phyloP scores from a whole-genome alignment of 768 basidiomycete genomes.

The Arthromyces matolae region DNA sequence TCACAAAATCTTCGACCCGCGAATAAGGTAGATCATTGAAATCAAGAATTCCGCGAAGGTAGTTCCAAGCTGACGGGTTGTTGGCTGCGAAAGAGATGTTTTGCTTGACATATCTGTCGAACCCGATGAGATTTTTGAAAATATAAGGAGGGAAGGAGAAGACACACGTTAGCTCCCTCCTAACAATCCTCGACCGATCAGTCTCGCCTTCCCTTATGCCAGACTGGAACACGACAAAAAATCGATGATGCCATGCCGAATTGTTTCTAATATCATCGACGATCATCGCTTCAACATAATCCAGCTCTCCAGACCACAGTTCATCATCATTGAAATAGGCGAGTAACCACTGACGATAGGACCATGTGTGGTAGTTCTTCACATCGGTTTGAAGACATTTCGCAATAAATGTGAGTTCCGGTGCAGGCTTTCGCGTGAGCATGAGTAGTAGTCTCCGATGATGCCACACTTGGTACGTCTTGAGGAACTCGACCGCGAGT shows the following conservation, averaged over 20 bases:
- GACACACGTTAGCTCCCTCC: conserved; percentile 77
- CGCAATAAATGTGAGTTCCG: conserved; percentile 81
- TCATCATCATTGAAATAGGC: conserved; percentile 73
- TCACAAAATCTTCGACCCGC: conserved; percentile 53
- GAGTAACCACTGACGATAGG: conserved; percentile 92
- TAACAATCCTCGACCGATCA: conserved; percentile 54
- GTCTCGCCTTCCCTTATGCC: conserved; percentile 60
- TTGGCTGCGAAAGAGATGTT: conserved; percentile 86
- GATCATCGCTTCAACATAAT: conserved; percentile 68
- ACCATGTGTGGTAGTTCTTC: conserved; percentile 99
- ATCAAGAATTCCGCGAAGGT: conserved; percentile 81
- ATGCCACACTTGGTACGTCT: conserved; percentile 99
- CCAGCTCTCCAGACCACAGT: conserved; percentile 75
- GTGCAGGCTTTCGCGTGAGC: conserved; percentile 44
- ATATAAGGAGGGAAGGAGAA: conserved; percentile 16
- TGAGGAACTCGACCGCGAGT: conserved; percentile 78
- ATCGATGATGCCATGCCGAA: conserved; percentile 95
- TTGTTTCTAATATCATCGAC: conserved; percentile 86
- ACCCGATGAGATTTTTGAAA: neutral
- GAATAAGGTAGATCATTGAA: conserved; percentile 56
- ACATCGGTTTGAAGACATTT: conserved; percentile 67
- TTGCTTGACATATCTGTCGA: conserved; percentile 71
- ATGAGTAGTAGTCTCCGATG: conserved; percentile 76
- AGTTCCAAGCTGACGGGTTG: conserved; percentile 96
- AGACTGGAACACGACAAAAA: conserved; percentile 79